These are phyloP conservation scores for Astragalus glycyphyllos DNA, from an alignment of 306 rosid species.

Conservation along the genomic window DNA sequence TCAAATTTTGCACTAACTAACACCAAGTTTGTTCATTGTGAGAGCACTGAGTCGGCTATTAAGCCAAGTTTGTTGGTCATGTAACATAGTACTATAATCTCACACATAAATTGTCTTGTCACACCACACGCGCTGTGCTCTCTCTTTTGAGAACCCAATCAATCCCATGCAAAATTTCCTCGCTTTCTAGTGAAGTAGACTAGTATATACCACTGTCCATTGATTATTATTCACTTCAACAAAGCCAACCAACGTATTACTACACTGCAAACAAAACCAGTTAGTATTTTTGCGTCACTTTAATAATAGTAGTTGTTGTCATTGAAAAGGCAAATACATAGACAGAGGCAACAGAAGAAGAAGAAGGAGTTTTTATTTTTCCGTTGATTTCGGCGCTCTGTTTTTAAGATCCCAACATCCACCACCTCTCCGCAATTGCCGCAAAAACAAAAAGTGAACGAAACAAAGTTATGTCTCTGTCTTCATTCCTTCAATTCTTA, in stretches of 20 bases:
- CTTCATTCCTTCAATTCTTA: slow-evolving; percentile 6
- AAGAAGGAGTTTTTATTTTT: background rate
- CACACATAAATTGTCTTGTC: too few relatives aligned
- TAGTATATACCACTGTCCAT: too few relatives aligned
- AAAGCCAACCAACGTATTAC: background rate
- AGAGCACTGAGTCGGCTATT: too few relatives aligned
- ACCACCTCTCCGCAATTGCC: slow-evolving; percentile 72
- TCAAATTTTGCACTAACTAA: too few relatives aligned
- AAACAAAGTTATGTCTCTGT: slow-evolving; percentile 19
- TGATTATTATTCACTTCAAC: too few relatives aligned
- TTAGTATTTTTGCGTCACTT: slow-evolving; percentile 29
- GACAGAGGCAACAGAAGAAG: background rate
- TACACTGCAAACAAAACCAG: slow-evolving; percentile 30
- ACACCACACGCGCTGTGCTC: background rate
- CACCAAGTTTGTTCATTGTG: too few relatives aligned
- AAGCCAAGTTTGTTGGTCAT: too few relatives aligned
- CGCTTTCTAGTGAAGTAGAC: background rate
- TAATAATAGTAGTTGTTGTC: slow-evolving; percentile 6
- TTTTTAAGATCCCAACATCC: slow-evolving; percentile 43
- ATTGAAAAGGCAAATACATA: slow-evolving; percentile 33
- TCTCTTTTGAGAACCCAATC: slow-evolving; percentile 13
- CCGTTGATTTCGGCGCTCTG: slow-evolving; percentile 68
- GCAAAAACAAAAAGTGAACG: slow-evolving; percentile 44
- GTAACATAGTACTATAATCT: too few relatives aligned
- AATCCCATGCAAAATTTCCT: slow-evolving; percentile 40